phyloP scores from a whole-genome alignment of 371 early-diverging fungal genomes.

The Capillidium heterosporum region DNA sequence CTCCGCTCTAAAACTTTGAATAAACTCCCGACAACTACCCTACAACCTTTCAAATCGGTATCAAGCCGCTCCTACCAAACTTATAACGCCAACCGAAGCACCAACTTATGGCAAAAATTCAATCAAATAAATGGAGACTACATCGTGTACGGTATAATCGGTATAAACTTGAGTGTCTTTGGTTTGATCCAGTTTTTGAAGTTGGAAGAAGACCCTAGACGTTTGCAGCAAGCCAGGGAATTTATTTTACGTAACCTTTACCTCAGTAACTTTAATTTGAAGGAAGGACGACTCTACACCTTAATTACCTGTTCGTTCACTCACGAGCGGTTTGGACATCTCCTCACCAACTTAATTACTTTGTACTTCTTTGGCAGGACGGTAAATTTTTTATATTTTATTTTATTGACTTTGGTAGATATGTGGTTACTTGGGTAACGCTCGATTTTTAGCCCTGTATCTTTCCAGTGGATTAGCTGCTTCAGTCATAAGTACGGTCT shows the following conservation, averaged over 20 bases:
- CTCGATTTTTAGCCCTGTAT: not conserved
- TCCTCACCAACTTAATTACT: not conserved
- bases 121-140: not conserved
- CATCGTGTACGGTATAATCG: not conserved
- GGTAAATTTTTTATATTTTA: not conserved
- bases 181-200: not conserved
- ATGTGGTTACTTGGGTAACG: not conserved
- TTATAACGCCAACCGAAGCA: too few species aligned
- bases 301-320: not conserved
- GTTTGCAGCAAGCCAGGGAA: not conserved
- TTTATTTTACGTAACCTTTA: not conserved
- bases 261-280: not conserved
- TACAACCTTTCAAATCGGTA: too few species aligned
- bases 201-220: not conserved
- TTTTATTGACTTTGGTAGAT: slow-evolving; percentile 1
- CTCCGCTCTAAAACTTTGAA: too few species aligned
- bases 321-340: not conserved
- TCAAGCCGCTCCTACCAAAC: too few species aligned
- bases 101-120: slow-evolving; percentile 9
- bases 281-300: not conserved
- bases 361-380: not conserved
- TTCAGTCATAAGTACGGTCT: not conserved
- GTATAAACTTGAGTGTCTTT: not conserved
- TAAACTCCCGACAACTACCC: too few species aligned
- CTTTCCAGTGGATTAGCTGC: not conserved